A percentile compares a stretch with the other conserved stretches of the same genome.
phyloP scores from a whole-genome alignment of 2,329 filamentous ascomycete genomes.

The Monosporascus sp. region DNA sequence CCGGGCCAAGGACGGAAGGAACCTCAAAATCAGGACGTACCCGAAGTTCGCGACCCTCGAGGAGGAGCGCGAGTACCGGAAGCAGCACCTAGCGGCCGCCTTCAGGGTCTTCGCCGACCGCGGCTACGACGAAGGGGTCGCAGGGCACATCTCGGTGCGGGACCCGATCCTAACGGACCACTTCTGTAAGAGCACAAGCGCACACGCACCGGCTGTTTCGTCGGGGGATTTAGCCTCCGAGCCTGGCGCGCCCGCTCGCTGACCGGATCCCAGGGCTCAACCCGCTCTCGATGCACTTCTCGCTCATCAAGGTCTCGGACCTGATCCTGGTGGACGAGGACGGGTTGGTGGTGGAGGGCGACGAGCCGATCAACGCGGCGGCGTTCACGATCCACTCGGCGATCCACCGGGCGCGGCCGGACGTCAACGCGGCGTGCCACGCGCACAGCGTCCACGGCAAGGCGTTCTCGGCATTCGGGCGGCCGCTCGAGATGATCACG shows the following conservation, averaged over 20 bases:
- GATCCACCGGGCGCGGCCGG: slow-evolving; percentile 53
- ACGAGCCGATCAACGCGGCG: slow-evolving; percentile 12
- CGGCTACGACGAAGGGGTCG: slow-evolving; percentile 59
- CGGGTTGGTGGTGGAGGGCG: slow-evolving; percentile 1
- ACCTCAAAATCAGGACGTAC: slow-evolving; percentile 22
- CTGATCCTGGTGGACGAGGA: slow-evolving; percentile 5
- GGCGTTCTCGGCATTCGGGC: slow-evolving; percentile 52
- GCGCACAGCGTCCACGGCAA: slow-evolving; percentile 54
- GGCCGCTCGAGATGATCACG: slow-evolving; percentile 53
- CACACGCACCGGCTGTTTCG: too few species aligned
- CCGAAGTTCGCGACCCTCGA: slow-evolving; percentile 43
- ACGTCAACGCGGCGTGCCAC: slow-evolving; percentile 54
- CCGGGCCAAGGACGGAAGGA: slow-evolving; percentile 24
- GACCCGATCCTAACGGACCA: slow-evolving; percentile 54
- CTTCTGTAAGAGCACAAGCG: slow-evolving; percentile 45
- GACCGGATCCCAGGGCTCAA: not conserved
- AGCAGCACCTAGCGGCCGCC: slow-evolving; percentile 53
- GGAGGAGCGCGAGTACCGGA: slow-evolving; percentile 53
- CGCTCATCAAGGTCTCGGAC: slow-evolving; percentile 4
- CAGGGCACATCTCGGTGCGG: slow-evolving; percentile 58
- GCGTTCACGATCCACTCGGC: slow-evolving; percentile 59
- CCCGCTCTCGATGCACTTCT: slow-evolving; percentile 5
- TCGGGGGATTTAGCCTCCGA: too few species aligned
- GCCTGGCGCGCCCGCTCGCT: not conserved
- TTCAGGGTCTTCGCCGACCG: slow-evolving; percentile 60